A percentile compares a stretch with the other conserved stretches of the same genome.
Evolutionary conservation across 1,284 basidiomycete genomes (phyloP).

Genomic region (Meira nashicola): DNA sequence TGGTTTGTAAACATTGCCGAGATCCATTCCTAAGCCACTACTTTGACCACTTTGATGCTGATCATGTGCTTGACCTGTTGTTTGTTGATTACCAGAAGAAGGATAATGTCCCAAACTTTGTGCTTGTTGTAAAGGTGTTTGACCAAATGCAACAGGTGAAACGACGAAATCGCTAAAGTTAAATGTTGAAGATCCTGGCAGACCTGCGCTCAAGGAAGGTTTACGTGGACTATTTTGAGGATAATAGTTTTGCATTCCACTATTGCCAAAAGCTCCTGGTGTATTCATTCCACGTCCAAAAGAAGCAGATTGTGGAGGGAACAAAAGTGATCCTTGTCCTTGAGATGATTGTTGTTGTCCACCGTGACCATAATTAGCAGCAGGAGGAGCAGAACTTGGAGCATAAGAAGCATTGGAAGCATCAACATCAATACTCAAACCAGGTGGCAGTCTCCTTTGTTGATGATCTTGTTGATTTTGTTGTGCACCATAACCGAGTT

Average conservation of each 20-base stretch:
- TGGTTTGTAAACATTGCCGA: background rate
- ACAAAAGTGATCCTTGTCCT: too few species aligned
- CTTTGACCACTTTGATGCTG: background rate
- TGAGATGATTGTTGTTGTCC: background rate
- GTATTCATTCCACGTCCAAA: too few species aligned
- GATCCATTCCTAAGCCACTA: slow-evolving; percentile 2
- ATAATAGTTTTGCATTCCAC: slow-evolving; percentile 1
- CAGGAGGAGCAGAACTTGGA: too few species aligned
- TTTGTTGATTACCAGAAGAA: background rate
- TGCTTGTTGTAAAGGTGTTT: slow-evolving; percentile 4
- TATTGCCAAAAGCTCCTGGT: background rate
- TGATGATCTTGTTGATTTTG: slow-evolving; percentile 1
- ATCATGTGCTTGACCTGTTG: background rate
- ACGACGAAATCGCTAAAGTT: slow-evolving; percentile 8
- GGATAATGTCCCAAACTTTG: background rate
- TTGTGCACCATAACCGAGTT: background rate
- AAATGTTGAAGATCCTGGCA: background rate
- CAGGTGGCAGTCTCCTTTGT: background rate
- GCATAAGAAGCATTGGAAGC: slow-evolving; percentile 1
- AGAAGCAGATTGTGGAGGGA: too few species aligned
- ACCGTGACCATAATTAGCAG: background rate
- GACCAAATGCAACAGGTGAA: slow-evolving; percentile 5
- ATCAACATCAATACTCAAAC: background rate
- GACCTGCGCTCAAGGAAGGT: background rate
- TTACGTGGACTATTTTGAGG: slow-evolving; percentile 1